Conservation (phyloP, 306 rosid species). For the Citrullus mucosospermus region DNA sequence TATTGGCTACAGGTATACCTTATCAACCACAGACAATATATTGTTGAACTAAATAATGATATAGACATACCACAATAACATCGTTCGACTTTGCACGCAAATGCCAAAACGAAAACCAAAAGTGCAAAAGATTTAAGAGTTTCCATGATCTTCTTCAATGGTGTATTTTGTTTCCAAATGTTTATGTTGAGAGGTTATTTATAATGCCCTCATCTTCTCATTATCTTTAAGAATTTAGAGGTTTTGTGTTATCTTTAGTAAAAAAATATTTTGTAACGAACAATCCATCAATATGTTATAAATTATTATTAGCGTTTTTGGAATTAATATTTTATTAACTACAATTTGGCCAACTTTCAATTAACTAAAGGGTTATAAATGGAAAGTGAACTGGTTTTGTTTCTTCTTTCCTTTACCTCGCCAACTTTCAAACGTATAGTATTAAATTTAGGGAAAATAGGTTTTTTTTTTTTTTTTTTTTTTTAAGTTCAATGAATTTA, state of each 20-base stretch:
- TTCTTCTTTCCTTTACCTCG: too few species aligned
- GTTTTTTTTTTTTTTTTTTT: too few species aligned
- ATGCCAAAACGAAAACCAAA: not conserved
- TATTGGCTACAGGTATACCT: too few species aligned
- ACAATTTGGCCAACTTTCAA: not conserved
- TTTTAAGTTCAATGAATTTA: too few species aligned
- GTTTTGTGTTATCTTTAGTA: not conserved
- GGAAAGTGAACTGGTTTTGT: not conserved
- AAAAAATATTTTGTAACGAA: not conserved
- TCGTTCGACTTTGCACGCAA: not conserved
- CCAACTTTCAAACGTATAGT: not conserved
- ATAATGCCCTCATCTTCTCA: not conserved
- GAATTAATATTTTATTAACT: not conserved
- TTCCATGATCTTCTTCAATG: not conserved
- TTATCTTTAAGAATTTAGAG: not conserved
- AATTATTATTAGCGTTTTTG: not conserved
- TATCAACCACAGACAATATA: too few species aligned
- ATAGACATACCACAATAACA: not conserved
- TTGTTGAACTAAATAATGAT: too few species aligned
- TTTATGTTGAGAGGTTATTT: not conserved
- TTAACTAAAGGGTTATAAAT: not conserved
- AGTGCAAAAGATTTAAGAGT: not conserved
- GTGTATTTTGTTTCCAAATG: not conserved
- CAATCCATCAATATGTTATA: not conserved
- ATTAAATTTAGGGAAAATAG: not conserved